Evolutionary conservation across 2,329 filamentous ascomycete species (phyloP), one percentile per base, ranked within the genome.

Genomic region (Sordariomycetes sp.): DNA sequence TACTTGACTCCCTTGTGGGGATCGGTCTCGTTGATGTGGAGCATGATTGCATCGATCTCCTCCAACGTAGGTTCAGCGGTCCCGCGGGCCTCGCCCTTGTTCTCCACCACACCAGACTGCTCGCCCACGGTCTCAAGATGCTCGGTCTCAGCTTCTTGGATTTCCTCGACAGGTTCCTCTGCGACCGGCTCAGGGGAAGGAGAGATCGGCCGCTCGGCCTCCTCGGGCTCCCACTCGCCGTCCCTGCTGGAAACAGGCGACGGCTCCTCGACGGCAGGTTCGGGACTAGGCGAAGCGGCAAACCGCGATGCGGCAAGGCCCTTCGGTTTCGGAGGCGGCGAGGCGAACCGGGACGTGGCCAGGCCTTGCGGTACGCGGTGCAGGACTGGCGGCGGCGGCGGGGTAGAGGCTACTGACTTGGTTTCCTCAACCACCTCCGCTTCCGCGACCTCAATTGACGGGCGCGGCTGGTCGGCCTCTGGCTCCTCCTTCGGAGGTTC

Each of bases 41-140:
- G 83, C 90, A 97, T 96, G 57, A 97, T 85, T 52, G 88, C 90
- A 74, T 97, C 92, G 65, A 97, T 92, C 67, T 97, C 91, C 64
- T 93, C 87, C 64, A 89, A 89, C 0, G 86, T 82, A 7, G 75
- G 77, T 61, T 77, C 76, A 22, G 66, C 65, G 7, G 24, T 34
- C 18, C 34, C n/a, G 22, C 18, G 8, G 11, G 7, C 20, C n/a
- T 28, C 20, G 18, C 35, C 24, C 24, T 3, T 18, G 2, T 67
- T 66, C 3, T 64, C 62, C 24, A 65, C 62, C n/a, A 61, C 62
- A 65, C 67, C 51, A 66, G 67, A 48, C 63, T 65, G 34, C 20
- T 56, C 58, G 3, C 53, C 55, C 18, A 60, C 57, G 32, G 62
- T 61, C 16, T 66, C 62, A 50, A 64, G 59, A n/a, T 61, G 50